Evolutionary conservation across 225 moss, liverwort and hornwort species (phyloP).

Genomic region (Marchantia polymorpha): DNA sequence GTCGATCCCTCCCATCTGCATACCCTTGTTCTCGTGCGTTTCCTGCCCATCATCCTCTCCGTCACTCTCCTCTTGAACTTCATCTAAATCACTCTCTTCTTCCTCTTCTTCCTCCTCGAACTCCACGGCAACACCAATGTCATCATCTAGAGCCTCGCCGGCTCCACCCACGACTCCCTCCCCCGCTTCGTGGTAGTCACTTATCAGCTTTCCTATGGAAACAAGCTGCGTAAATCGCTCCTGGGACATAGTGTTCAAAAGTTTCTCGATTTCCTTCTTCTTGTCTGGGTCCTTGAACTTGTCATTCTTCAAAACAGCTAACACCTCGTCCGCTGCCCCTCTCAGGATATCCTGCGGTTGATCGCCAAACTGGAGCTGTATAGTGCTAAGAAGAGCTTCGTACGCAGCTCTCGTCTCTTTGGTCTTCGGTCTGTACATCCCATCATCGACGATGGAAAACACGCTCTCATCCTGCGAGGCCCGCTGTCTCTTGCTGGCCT

Average conservation of each 20-base stretch:
- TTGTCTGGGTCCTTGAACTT: conserved; percentile 82
- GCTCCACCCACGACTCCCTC: conserved; percentile 72
- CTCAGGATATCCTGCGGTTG: conserved; percentile 94
- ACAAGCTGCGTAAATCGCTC: conserved; percentile 84
- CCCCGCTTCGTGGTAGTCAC: conserved; percentile 88
- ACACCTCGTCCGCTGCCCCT: conserved; percentile 88
- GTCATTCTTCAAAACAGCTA: conserved; percentile 88
- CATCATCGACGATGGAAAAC: conserved; percentile 80
- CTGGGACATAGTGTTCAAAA: conserved; percentile 74
- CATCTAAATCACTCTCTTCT: conserved; percentile 89
- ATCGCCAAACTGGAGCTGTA: conserved; percentile 95
- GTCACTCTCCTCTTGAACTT: conserved; percentile 93
- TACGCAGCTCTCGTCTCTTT: conserved; percentile 93
- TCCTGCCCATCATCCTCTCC: conserved; percentile 94
- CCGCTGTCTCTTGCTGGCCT: conserved; percentile 74
- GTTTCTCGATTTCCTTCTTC: conserved; percentile 91
- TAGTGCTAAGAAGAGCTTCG: conserved; percentile 82
- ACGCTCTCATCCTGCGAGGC: conserved; percentile 82
- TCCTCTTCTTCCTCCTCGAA: conserved; percentile 97
- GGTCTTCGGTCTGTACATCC: conserved; percentile 93
- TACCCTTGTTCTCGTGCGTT: conserved; percentile 82
- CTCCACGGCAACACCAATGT: conserved; percentile 93
- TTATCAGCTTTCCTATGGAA: conserved; percentile 81
- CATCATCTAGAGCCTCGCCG: conserved; percentile 89
- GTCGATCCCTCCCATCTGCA: conserved; percentile 95